Conservation (phyloP, 2,329 filamentous ascomycete species). For the Paecilomyces niveus region DNA sequence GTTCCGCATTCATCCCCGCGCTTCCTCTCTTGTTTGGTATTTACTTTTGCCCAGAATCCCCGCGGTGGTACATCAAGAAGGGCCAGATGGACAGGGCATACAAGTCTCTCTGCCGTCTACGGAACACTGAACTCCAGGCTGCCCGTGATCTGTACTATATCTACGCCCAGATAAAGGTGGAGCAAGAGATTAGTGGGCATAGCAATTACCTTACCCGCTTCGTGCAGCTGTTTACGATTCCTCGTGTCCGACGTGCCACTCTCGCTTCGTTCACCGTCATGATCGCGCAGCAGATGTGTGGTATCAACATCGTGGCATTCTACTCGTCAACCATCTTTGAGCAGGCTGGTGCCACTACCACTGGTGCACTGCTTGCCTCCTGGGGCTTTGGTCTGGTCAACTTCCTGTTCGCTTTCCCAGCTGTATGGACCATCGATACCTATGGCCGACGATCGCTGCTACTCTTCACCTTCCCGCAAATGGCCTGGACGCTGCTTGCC, state of each 20-base stretch:
- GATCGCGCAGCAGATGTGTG: constrained; percentile 68
- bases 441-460: constrained; percentile 57
- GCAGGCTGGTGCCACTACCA: constrained; percentile 49
- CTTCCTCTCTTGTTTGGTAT: constrained; percentile 53
- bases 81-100: constrained; percentile 55
- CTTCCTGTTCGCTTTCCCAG: constrained; percentile 59
- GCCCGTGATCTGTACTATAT: constrained; percentile 59
- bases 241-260: constrained; percentile 53
- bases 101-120: constrained; percentile 49
- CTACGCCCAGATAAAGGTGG: constrained; percentile 44
- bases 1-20: constrained; percentile 59
- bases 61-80: constrained; percentile 63
- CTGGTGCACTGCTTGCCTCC: constrained; percentile 54
- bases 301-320: constrained; percentile 69
- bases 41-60: constrained; percentile 58
- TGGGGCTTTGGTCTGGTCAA: constrained; percentile 61
- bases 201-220: constrained; percentile 58
- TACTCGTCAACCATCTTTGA: constrained; percentile 57
- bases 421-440: constrained; percentile 60
- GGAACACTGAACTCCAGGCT: constrained; percentile 54
- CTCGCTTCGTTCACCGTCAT: constrained; percentile 73
- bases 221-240: constrained; percentile 43
- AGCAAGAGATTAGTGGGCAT: constrained; percentile 33
- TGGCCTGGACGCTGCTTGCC: constrained; percentile 60
- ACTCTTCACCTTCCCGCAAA: constrained; percentile 60